Evolutionary conservation across 495 filamentous ascomycete species (phyloP).

Genomic region (Penicillium nucicola): DNA sequence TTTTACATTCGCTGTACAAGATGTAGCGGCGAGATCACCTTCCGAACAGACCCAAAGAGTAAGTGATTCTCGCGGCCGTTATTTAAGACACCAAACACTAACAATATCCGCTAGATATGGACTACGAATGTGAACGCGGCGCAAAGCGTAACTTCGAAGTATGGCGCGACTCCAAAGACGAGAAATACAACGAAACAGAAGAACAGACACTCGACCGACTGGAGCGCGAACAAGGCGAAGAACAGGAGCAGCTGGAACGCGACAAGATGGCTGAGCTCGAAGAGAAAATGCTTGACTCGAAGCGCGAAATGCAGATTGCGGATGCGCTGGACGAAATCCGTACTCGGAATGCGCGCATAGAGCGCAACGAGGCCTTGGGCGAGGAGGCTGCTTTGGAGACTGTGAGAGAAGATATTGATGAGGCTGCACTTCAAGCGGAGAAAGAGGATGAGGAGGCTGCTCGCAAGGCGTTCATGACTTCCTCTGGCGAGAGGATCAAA

Average conservation of each 20-base stretch:
- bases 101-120: conserved; percentile 51
- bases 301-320: conserved; percentile 93
- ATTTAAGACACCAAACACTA: neutral
- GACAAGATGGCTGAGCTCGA: conserved; percentile 80
- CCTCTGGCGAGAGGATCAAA: conserved; percentile 51
- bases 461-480: conserved; percentile 70
- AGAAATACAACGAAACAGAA: conserved; percentile 69
- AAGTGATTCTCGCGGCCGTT: conserved; percentile 16
- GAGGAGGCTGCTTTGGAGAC: conserved; percentile 45
- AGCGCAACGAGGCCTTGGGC: conserved; percentile 61
- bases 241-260: conserved; percentile 52
- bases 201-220: conserved; percentile 83
- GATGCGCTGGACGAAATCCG: conserved; percentile 96
- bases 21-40: conserved; percentile 86
- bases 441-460: conserved; percentile 86
- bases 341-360: conserved; percentile 81
- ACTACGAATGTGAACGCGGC: conserved; percentile 83
- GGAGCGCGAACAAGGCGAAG: conserved; percentile 66
- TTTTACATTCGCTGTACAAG: conserved; percentile 96
- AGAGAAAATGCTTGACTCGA: conserved; percentile 85
- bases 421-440: conserved; percentile 62
- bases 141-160: conserved; percentile 92
- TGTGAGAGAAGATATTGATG: conserved; percentile 47
- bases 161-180: conserved; percentile 60
- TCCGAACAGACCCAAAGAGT: conserved; percentile 91